Conservation (phyloP, 2,329 filamentous ascomycete species). For the Diplodia corticola region DNA sequence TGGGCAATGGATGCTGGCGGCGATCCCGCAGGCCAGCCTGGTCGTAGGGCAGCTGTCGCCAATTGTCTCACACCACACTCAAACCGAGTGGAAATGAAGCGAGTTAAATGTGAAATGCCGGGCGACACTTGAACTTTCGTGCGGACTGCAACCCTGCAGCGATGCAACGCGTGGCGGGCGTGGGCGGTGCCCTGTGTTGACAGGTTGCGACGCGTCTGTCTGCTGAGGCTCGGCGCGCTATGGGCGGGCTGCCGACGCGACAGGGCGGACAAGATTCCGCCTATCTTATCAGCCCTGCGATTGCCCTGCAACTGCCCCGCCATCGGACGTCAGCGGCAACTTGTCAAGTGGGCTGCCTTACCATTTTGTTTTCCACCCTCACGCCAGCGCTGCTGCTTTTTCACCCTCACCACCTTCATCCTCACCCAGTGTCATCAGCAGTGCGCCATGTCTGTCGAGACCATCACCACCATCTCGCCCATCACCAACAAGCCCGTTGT, state of each 20-base stretch:
- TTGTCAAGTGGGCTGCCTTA: neutral
- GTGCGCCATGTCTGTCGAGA: slow-evolving; percentile 54
- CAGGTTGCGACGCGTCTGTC: neutral
- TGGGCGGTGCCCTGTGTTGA: neutral
- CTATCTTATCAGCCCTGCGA: slow-evolving; percentile 11
- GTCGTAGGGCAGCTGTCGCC: neutral
- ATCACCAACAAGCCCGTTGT: slow-evolving; percentile 83
- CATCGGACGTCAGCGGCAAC: slow-evolving; percentile 15
- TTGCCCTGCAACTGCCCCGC: slow-evolving; percentile 9
- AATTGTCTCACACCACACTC: neutral
- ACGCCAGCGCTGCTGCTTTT: neutral
- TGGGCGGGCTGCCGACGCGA: slow-evolving; percentile 3
- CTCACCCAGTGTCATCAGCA: slow-evolving; percentile 24
- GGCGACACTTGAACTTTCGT: neutral
- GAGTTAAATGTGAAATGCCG: slow-evolving; percentile 5
- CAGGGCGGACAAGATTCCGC: slow-evolving; percentile 14
- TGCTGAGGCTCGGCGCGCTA: slow-evolving; percentile 6
- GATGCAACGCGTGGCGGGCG: neutral
- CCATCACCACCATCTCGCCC: slow-evolving; percentile 80
- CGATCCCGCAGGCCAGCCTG: slow-evolving; percentile 2
- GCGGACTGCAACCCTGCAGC: neutral
- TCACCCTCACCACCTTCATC: neutral
- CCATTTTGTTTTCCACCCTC: neutral
- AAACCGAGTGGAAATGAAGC: slow-evolving; percentile 1
- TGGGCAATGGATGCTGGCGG: slow-evolving; percentile 3